These are phyloP conservation scores for Solanum arcanum DNA, from an alignment of 257 asterid genomes.

Conservation along the genomic window DNA sequence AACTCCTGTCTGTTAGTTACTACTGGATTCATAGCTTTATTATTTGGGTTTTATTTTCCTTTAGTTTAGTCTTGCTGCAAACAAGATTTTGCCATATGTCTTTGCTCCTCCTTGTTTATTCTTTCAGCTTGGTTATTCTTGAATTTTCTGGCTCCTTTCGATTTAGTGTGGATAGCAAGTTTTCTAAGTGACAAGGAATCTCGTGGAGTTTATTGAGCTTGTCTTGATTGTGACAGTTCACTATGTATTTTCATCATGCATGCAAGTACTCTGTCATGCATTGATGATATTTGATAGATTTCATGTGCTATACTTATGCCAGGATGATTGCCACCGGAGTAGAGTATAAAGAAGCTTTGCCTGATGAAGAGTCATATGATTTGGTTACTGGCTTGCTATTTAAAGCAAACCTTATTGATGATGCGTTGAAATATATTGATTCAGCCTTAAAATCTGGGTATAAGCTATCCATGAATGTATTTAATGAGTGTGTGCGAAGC, in stretches of 20 bases:
- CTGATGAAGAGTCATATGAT: conserved; percentile 78
- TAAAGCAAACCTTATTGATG: conserved; percentile 38
- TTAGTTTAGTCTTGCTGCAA: not conserved
- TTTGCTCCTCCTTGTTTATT: not conserved
- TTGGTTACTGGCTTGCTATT: conserved; percentile 62
- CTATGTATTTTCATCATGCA: not conserved
- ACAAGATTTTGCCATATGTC: not conserved
- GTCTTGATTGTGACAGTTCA: not conserved
- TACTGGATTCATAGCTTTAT: not conserved
- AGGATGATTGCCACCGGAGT: conserved; percentile 79
- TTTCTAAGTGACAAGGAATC: not conserved
- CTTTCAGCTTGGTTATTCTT: not conserved
- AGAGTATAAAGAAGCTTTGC: conserved; percentile 59
- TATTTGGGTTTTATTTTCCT: not conserved
- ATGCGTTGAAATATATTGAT: conserved; percentile 59
- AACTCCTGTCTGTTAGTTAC: not conserved
- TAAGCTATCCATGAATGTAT: conserved; percentile 47
- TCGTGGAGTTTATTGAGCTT: not conserved
- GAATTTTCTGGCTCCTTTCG: not conserved
- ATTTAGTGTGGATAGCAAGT: not conserved
- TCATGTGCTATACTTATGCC: conserved; percentile 22
- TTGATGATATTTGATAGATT: conserved; percentile 9
- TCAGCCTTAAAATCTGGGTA: conserved; percentile 53
- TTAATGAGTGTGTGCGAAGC: conserved; percentile 34
- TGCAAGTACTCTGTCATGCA: not conserved